These are phyloP conservation scores for Malassezia sympodialis DNA, from an alignment of 1,284 basidiomycete genomes.

Conservation along the genomic window DNA sequence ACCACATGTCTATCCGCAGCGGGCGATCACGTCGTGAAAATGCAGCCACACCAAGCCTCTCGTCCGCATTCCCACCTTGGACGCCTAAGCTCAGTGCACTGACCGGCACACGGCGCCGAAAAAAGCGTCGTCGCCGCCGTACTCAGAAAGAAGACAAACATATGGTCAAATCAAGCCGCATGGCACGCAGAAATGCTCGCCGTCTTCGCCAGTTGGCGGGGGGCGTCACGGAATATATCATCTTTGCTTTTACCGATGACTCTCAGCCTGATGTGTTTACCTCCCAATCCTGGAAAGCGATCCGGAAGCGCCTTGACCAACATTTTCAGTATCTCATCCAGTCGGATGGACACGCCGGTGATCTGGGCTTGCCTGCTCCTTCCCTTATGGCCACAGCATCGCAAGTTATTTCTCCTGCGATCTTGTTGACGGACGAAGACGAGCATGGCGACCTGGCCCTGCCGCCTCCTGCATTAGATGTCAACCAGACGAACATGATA, in stretches of 20 bases:
- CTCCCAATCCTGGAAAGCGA: constrained; percentile 21
- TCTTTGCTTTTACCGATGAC: constrained; percentile 36
- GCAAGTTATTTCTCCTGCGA: neutral
- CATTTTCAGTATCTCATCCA: constrained; percentile 36
- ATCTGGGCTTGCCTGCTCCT: constrained; percentile 24
- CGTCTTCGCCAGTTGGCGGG: constrained; percentile 36
- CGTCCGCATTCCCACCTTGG: constrained; percentile 4
- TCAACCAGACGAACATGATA: neutral
- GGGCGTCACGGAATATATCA: constrained; percentile 41
- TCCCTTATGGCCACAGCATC: neutral
- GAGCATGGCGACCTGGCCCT: constrained; percentile 33
- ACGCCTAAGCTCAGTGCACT: constrained; percentile 8
- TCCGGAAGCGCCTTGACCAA: constrained; percentile 31
- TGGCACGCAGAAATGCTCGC: constrained; percentile 38
- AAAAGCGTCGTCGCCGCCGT: neutral
- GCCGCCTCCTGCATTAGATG: constrained; percentile 35
- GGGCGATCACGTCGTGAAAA: constrained; percentile 8
- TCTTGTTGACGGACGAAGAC: neutral
- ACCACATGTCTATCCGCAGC: neutral
- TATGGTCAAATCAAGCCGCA: constrained; percentile 30
- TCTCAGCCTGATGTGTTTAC: constrained; percentile 21
- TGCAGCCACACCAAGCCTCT: neutral
- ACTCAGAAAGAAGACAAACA: neutral
- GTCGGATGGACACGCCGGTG: constrained; percentile 33
- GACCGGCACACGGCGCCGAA: constrained; percentile 3